Evolutionary conservation across 1,284 basidiomycete genomes (phyloP), one percentile per base, ranked within the genome.

Genomic region (Fomitopsis schrenkii): DNA sequence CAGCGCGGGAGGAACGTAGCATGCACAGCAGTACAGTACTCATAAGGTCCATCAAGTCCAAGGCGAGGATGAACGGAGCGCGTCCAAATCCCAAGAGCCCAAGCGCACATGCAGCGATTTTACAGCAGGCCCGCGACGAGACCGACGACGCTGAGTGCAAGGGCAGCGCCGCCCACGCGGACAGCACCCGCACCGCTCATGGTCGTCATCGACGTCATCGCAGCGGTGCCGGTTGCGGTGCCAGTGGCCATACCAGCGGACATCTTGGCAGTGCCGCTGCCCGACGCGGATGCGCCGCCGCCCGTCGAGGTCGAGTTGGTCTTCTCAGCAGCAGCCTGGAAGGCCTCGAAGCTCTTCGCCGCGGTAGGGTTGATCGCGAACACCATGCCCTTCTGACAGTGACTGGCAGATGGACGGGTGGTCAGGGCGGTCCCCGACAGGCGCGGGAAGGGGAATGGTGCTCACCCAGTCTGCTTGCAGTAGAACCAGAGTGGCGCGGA

Each of bases 401-500:
- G 77, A 59, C 72, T 74, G 55, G 5, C 14, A 12, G 9, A 1
- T 17, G 19, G 44, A 36, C 10, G 65, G 52, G 2, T 15, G 30
- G 26, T n/a, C 40, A 10, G 22, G 1, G 30, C 15, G 14, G 28
- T 42, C 33, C 22, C 17, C 22, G 7, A 22, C 26, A 35, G 1
- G 5, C n/a, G 6, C 19, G 33, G 5, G 30, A 15, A 14, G 19
- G 14, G 14, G 35, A 46, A 17, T 30, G 7, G 45, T 61, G 28
- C 71, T 55, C 63, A 77, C 74, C 66, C 67, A 2, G 69, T 66
- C 63, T 78, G 78, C 48, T 64, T 69, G 66, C 78, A 79, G 74
- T 70, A 77, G 75, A 79, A 77, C 77, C 77, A 79, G 54, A 76
- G 68, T 7, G 78, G 77, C 0, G 70, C 65, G 14, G 72, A 75